These are phyloP conservation scores for Cladosporium sp. DNA, from an alignment of 2,329 filamentous ascomycete genomes.

Conservation along the genomic window DNA sequence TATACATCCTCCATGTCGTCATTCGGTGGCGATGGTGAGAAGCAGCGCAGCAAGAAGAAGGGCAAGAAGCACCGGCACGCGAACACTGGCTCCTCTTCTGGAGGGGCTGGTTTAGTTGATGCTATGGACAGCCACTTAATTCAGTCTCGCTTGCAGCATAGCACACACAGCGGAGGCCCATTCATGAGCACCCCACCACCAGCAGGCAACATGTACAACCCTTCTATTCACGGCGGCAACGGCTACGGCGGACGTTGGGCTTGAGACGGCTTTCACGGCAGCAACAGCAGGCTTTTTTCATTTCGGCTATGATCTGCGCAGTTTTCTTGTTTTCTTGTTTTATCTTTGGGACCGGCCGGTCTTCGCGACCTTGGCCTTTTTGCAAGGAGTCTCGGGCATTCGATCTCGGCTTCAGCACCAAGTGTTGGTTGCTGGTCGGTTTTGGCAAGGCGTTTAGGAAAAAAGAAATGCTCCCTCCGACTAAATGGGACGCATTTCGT, in stretches of 20 bases:
- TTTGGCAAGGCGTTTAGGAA: constrained; percentile 23
- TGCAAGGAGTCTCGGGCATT: constrained; percentile 31
- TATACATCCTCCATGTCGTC: constrained; percentile 21
- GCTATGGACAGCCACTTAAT: constrained; percentile 78
- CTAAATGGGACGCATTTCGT: constrained; percentile 1
- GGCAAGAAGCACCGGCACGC: constrained; percentile 99
- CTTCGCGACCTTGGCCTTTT: constrained; percentile 19
- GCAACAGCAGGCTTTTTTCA: constrained; percentile 12
- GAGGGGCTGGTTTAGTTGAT: constrained; percentile 98
- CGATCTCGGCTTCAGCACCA: constrained; percentile 28
- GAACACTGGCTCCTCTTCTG: constrained; percentile 99
- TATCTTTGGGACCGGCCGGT: constrained; percentile 25
- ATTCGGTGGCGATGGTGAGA: constrained; percentile 32
- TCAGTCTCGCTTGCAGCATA: constrained; percentile 25
- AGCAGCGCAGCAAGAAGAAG: constrained; percentile 91
- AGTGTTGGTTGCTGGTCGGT: constrained; percentile 32
- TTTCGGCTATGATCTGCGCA: constrained; percentile 19
- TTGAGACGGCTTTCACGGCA: constrained; percentile 4
- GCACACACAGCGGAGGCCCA: constrained; percentile 21
- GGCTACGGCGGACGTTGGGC: constrained; percentile 22
- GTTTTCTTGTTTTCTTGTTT: constrained; percentile 21
- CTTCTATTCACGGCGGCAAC: constrained; percentile 35
- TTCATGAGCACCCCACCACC: constrained; percentile 15
- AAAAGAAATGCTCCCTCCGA: constrained; percentile 8
- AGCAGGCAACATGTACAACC: constrained; percentile 28